Base-by-base conservation (phyloP, 148 eudicot genomes). In the Rhododendron mucronatum region DNA sequence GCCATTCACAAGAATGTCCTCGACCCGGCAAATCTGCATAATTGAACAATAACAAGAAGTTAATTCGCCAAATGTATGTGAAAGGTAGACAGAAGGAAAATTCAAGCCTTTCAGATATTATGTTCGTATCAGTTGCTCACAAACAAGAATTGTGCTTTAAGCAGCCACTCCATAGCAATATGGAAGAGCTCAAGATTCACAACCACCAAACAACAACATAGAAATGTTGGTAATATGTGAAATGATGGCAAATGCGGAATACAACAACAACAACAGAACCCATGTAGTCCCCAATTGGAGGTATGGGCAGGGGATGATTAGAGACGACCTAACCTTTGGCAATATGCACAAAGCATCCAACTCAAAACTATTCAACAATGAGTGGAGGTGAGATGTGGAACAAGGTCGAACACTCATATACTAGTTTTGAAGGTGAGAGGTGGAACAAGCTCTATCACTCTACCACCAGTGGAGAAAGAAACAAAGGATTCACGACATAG, bases 1-100 rank as follows among this genome's bases (percentile, higher is more conserved):
- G 69, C 98, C 98, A 88, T 82, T 90, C 74, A 95, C 93, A 89
- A 95, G 88, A 88, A 95, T 91, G 76, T 95, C 98, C 88, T 95
- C 98, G 41, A 95, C 98, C 82, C 98, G 95, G 86, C 98, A 95
- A 86, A 95, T 92, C 98, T 95, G 89, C 86, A 86, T 87, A 82
- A 61, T 55, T 63, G 50, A 47, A 78, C 33, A 37, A 37, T 37
- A 71, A 73, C 35, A 8, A 21, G 33, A 67, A 73, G 45, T 78
- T 41, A 85, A 76, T 45, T 45, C 16, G 23, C 53, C 13, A 0
- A 61, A 35, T 51, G 10, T 44, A 28, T n/a, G 7, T 18, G 37
- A 35, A 69, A 50, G 47, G 37, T 65, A 67, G 41, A 55, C 16
- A 28, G 77, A 67, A 50, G 5, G 16, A 11, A 82, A 23, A 86